Evolutionary conservation across 192 early-diverging fungal species (phyloP).

Genomic region (Podila epigama): DNA sequence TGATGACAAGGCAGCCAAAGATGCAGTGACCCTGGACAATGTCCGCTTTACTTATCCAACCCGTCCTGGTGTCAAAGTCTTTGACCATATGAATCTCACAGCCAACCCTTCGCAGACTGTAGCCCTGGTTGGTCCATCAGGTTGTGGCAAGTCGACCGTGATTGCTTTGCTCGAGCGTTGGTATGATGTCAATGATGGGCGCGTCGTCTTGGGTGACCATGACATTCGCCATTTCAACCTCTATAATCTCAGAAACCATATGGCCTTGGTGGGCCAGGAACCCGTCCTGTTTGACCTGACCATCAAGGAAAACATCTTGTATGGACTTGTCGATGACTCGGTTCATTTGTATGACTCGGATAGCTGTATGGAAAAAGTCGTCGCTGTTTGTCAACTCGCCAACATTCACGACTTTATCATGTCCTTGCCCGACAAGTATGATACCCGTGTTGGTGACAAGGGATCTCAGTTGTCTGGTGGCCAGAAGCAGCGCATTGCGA

Average conservation of each 20-base stretch:
- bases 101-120: conserved; percentile 72
- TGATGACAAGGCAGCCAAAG: conserved; percentile 40
- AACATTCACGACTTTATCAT: conserved; percentile 64
- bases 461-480: conserved; percentile 71
- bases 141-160: conserved; percentile 76
- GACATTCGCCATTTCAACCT: conserved; percentile 69
- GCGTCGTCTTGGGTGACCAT: conserved; percentile 65
- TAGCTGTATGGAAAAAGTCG: conserved; percentile 54
- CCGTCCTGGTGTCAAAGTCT: conserved; percentile 58
- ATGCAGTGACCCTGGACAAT: conserved; percentile 57
- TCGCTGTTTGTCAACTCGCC: conserved; percentile 56
- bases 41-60: conserved; percentile 73
- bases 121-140: conserved; percentile 83
- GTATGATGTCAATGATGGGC: conserved; percentile 57
- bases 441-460: conserved; percentile 67
- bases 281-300: conserved; percentile 67
- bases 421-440: conserved; percentile 62
- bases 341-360: conserved; percentile 50
- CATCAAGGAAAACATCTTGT: conserved; percentile 65
- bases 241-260: conserved; percentile 63
- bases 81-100: conserved; percentile 58
- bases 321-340: conserved; percentile 57
- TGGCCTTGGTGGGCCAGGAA: conserved; percentile 81
- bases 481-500: conserved; percentile 76
- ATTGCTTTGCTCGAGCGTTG: conserved; percentile 52